Percentiles rank a stretch among this genome's conserved stretches.
These are phyloP conservation scores for Psilocybe tampanensis DNA, from an alignment of 768 basidiomycete species.

Conservation along the genomic window DNA sequence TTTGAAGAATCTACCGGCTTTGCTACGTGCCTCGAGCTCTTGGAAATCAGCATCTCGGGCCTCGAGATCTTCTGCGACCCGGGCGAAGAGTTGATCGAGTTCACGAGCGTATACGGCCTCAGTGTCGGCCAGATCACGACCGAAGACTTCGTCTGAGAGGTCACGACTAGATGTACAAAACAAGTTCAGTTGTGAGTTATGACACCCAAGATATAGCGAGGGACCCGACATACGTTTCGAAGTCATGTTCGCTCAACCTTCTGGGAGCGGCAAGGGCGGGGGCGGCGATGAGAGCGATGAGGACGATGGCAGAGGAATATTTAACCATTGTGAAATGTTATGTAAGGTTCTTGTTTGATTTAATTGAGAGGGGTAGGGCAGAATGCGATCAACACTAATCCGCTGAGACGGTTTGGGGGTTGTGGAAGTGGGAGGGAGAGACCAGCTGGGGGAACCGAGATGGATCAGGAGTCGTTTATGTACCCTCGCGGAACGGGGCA, in stretches of 20 bases:
- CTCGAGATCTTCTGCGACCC: slow-evolving; percentile 16
- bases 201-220: too few species aligned
- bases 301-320: slow-evolving; percentile 11
- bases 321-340: slow-evolving; percentile 17
- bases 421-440: slow-evolving; percentile 16
- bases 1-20: slow-evolving; percentile 5
- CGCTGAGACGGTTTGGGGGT: background rate
- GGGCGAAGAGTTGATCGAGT: slow-evolving; percentile 14
- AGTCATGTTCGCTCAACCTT: slow-evolving; percentile 17
- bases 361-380: background rate
- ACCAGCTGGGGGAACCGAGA: slow-evolving; percentile 19
- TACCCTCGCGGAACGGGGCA: background rate
- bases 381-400: slow-evolving; percentile 18
- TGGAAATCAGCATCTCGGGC: slow-evolving; percentile 7
- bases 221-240: slow-evolving; percentile 11
- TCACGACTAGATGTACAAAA: slow-evolving; percentile 5
- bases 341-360: background rate
- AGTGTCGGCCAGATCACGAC: slow-evolving; percentile 12
- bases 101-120: slow-evolving; percentile 11
- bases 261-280: slow-evolving; percentile 16
- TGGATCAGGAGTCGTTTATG: background rate
- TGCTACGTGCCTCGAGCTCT: slow-evolving; percentile 1
- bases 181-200: too few species aligned
- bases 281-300: slow-evolving; percentile 16
- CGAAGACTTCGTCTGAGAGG: slow-evolving; percentile 4